Conservation (phyloP, 2,329 filamentous ascomycete genomes). For the Balansia obtecta region DNA sequence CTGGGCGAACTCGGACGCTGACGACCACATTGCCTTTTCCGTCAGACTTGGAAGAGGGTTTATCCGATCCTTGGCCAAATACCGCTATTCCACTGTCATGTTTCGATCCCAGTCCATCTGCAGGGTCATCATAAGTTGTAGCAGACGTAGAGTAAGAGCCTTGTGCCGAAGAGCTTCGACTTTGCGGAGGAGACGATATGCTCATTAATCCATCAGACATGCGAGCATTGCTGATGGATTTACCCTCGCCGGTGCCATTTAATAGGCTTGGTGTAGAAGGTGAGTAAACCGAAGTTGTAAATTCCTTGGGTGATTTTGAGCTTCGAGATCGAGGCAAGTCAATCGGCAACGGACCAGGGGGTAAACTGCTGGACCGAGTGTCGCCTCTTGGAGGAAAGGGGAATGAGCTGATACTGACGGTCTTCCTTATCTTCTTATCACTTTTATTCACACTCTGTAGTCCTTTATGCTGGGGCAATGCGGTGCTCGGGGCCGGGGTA, state of each 20-base stretch:
- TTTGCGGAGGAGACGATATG: conserved; percentile 72
- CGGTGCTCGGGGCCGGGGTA: conserved; percentile 39
- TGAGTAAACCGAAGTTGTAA: conserved; percentile 36
- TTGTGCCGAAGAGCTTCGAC: conserved; percentile 81
- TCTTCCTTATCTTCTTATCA: conserved; percentile 67
- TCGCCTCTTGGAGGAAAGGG: conserved; percentile 72
- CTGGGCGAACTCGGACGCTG: conserved; percentile 85
- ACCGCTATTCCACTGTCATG: conserved; percentile 15
- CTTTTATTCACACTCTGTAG: conserved; percentile 42
- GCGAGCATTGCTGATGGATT: conserved; percentile 53
- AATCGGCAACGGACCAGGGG: conserved; percentile 45
- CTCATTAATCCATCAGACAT: conserved; percentile 66
- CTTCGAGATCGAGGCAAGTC: conserved; percentile 39
- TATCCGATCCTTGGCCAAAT: conserved; percentile 24
- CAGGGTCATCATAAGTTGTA: conserved; percentile 74
- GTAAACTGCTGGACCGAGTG: conserved; percentile 46
- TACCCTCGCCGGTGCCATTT: conserved; percentile 67
- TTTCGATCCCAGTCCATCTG: conserved; percentile 36
- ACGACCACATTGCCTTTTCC: conserved; percentile 91
- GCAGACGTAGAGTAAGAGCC: conserved; percentile 86
- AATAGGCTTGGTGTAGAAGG: conserved; percentile 57
- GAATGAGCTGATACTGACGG: conserved; percentile 87
- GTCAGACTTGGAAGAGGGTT: conserved; percentile 46
- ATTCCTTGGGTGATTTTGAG: conserved; percentile 42
- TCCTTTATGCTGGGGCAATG: conserved; percentile 43